Evolutionary conservation across 73 alveolate genomes (phyloP), one percentile per base, ranked within the genome.

Genomic region (Durusdinium trenchii): DNA sequence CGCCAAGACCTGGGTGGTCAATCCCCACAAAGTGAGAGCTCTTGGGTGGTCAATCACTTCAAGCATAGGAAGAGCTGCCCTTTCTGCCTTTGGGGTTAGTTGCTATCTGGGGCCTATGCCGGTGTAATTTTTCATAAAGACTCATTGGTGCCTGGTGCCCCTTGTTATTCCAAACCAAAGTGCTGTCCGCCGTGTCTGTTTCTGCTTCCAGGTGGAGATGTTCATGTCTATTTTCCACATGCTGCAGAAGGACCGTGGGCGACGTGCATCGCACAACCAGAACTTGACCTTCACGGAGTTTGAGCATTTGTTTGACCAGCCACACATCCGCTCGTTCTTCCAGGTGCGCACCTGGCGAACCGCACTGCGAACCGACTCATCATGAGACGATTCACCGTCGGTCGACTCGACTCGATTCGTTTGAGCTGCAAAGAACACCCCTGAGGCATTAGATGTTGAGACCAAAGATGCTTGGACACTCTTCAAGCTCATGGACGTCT

Each of bases 401-500:
- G n/a, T n/a, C n/a, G n/a, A n/a, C n/a, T n/a, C n/a, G n/a, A n/a
- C n/a, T n/a, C n/a, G n/a, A n/a, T n/a, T n/a, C n/a, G n/a, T n/a
- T n/a, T n/a, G n/a, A n/a, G n/a, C n/a, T n/a, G n/a, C n/a, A n/a
- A n/a, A n/a, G n/a, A n/a, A n/a, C n/a, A n/a, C n/a, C n/a, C n/a
- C n/a, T 62, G 42, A 78, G 91, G 91, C 91, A 12, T 30, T 86
- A 47, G 95, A 86, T 23, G 61, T 86, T 81, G 95, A 86, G 46
- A 69, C 95, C 61, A 57, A 45, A 23, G 95, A 86, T 86, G 95
- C 95, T 18, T 86, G 95, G 95, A 86, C 95, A 18, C 64, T 86
- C 20, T 86, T 86, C 83, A 86, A 86, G 82, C 51, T 86, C 51
- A 86, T 86, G 95, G 95, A 86, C 60, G 57, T 45, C n/a, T 86